phyloP scores from a whole-genome alignment of 1,284 basidiomycete species.

The Tilletia indica region DNA sequence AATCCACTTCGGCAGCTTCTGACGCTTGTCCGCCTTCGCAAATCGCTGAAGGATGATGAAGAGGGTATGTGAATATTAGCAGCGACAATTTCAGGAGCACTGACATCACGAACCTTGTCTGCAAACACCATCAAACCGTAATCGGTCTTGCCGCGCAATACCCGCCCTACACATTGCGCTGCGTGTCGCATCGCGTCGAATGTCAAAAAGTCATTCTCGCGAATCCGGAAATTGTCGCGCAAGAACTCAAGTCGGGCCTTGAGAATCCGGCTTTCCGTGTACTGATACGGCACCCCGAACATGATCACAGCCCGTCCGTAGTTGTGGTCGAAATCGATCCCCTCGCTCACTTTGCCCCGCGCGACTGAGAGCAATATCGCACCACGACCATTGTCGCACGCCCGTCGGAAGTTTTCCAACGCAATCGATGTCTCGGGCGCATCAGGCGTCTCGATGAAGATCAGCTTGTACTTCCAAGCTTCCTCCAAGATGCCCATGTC shows the following conservation, averaged over 20 bases:
- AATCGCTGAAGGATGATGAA: slow-evolving; percentile 69
- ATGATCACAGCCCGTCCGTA: slow-evolving; percentile 99
- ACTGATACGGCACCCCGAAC: slow-evolving; percentile 99
- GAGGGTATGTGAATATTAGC: not conserved
- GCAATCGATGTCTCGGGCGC: slow-evolving; percentile 98
- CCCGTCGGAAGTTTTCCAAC: slow-evolving; percentile 92
- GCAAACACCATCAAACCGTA: slow-evolving; percentile 99
- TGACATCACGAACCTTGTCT: slow-evolving; percentile 63
- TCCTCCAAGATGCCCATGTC: slow-evolving; percentile 99
- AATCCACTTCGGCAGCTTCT: slow-evolving; percentile 97
- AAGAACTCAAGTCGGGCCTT: slow-evolving; percentile 96
- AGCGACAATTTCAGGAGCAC: not conserved
- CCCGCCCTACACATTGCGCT: slow-evolving; percentile 97
- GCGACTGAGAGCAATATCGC: slow-evolving; percentile 96
- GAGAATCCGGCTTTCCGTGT: slow-evolving; percentile 95
- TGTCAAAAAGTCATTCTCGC: slow-evolving; percentile 96
- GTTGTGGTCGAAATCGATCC: slow-evolving; percentile 96
- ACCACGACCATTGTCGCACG: slow-evolving; percentile 96
- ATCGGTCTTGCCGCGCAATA: slow-evolving; percentile 95
- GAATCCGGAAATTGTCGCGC: slow-evolving; percentile 95
- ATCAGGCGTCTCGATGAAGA: slow-evolving; percentile 99
- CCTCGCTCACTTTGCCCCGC: slow-evolving; percentile 98
- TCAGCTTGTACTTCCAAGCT: slow-evolving; percentile 99
- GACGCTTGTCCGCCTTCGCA: slow-evolving; percentile 90
- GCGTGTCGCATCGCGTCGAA: slow-evolving; percentile 99